Conservation (phyloP, 2,329 filamentous ascomycete species). For the Colletotrichum simmondsii region DNA sequence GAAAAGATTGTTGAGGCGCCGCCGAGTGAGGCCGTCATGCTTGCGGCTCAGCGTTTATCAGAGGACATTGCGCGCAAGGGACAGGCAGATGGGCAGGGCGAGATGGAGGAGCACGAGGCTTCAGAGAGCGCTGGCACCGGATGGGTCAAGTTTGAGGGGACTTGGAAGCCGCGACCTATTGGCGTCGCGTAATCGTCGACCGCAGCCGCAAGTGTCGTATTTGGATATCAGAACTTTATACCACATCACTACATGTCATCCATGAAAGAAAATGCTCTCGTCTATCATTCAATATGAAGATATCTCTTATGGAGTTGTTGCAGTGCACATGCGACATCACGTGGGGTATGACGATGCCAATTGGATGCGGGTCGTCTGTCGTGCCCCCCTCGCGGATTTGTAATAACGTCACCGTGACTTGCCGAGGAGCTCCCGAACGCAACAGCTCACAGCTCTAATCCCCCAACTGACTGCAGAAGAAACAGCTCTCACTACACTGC, state of each 20-base stretch:
- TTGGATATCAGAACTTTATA: neutral
- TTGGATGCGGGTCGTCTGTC: neutral
- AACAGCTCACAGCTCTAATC: neutral
- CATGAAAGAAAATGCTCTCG: no score
- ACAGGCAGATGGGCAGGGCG: slow-evolving; percentile 13
- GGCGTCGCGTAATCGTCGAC: slow-evolving; percentile 56
- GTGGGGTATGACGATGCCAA: slow-evolving; percentile 17
- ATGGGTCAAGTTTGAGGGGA: slow-evolving; percentile 62
- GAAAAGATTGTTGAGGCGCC: slow-evolving; percentile 51
- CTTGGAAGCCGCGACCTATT: slow-evolving; percentile 69
- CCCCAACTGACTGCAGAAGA: neutral
- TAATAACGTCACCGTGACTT: slow-evolving; percentile 34
- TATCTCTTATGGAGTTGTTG: neutral
- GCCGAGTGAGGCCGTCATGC: slow-evolving; percentile 54
- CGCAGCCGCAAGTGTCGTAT: no score
- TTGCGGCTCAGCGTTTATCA: slow-evolving; percentile 57
- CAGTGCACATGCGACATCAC: slow-evolving; percentile 1
- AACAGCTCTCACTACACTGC: neutral
- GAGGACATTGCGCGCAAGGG: slow-evolving; percentile 49
- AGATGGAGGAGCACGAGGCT: slow-evolving; percentile 18
- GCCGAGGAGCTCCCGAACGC: slow-evolving; percentile 2
- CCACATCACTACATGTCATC: neutral
- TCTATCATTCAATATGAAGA: no score
- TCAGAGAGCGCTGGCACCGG: slow-evolving; percentile 39
- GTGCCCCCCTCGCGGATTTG: slow-evolving; percentile 3